Conservation (phyloP, 805 yeast genomes). For the Yamadazyma sp. region DNA sequence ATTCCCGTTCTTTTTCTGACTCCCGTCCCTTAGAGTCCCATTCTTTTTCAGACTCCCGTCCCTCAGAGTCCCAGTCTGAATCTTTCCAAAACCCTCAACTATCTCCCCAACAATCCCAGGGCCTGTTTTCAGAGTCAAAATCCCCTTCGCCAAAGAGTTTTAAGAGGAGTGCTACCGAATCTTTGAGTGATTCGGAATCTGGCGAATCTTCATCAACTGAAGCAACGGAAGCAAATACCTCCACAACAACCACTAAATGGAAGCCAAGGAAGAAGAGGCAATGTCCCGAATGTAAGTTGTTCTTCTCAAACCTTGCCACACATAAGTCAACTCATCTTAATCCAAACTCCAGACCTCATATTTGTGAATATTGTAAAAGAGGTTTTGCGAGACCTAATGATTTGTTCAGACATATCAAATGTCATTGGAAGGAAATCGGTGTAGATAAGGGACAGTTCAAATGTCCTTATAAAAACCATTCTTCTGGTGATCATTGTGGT, state of each 20-base stretch:
- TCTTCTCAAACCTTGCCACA: conserved; percentile 77
- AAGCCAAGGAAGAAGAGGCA: conserved; percentile 63
- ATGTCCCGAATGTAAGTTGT: conserved; percentile 66
- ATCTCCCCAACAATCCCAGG: no score
- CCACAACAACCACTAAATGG: conserved; percentile 14
- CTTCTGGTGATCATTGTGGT: conserved; percentile 44
- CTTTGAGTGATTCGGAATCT: no score
- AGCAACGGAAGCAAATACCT: neutral
- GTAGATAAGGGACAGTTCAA: conserved; percentile 64
- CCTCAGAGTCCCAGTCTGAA: no score
- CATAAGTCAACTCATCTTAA: conserved; percentile 77
- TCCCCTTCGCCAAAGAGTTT: no score
- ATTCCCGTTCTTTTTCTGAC: no score
- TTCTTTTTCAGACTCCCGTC: no score
- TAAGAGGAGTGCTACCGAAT: no score
- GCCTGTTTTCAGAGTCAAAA: no score
- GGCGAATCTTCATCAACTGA: no score
- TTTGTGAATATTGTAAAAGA: conserved; percentile 73
- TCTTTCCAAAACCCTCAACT: no score
- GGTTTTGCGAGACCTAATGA: conserved; percentile 91
- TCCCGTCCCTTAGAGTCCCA: no score
- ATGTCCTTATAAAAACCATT: conserved; percentile 65
- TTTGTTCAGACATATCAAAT: conserved; percentile 76
- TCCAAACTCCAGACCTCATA: conserved; percentile 71
- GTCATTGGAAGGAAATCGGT: conserved; percentile 78